phyloP scores from a whole-genome alignment of 805 yeast species.

The Jamesozyma hellenica region DNA sequence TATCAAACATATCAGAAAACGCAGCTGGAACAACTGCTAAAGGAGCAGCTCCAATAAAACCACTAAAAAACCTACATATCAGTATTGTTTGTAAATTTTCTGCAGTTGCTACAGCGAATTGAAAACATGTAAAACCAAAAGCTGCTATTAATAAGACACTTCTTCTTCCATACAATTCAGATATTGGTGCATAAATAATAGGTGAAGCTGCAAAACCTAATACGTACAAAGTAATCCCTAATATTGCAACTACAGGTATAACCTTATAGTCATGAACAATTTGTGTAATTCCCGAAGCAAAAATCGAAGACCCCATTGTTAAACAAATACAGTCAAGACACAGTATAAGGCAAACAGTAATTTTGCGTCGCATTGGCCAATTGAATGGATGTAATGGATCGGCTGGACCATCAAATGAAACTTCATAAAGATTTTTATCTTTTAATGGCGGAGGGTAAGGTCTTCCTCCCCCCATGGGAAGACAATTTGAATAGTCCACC shows the following conservation, averaged over 20 bases:
- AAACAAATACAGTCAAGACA: slow-evolving; percentile 37
- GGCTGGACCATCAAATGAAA: slow-evolving; percentile 42
- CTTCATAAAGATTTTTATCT: slow-evolving; percentile 47
- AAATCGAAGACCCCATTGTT: slow-evolving; percentile 61
- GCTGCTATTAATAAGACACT: slow-evolving; percentile 47
- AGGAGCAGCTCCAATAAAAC: slow-evolving; percentile 77
- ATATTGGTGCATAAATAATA: slow-evolving; percentile 76
- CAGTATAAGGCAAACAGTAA: slow-evolving; percentile 30
- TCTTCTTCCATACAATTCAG: slow-evolving; percentile 70
- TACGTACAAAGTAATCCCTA: slow-evolving; percentile 76
- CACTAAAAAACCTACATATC: slow-evolving; percentile 71
- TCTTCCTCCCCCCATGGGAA: slow-evolving; percentile 60
- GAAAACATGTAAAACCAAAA: slow-evolving; percentile 48
- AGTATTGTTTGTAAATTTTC: slow-evolving; percentile 68
- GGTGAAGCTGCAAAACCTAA: slow-evolving; percentile 93
- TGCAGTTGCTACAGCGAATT: slow-evolving; percentile 69
- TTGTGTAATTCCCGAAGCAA: slow-evolving; percentile 48
- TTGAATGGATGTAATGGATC: slow-evolving; percentile 50
- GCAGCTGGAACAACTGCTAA: slow-evolving; percentile 80
- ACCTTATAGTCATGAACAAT: slow-evolving; percentile 47
- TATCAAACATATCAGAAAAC: slow-evolving; percentile 71
- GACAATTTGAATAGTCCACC: slow-evolving; percentile 15
- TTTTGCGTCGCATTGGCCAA: slow-evolving; percentile 40
- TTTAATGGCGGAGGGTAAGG: slow-evolving; percentile 55
- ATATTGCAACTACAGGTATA: slow-evolving; percentile 56